Evolutionary conservation across 768 basidiomycete species (phyloP).

Genomic region (Amanita jacksonii): DNA sequence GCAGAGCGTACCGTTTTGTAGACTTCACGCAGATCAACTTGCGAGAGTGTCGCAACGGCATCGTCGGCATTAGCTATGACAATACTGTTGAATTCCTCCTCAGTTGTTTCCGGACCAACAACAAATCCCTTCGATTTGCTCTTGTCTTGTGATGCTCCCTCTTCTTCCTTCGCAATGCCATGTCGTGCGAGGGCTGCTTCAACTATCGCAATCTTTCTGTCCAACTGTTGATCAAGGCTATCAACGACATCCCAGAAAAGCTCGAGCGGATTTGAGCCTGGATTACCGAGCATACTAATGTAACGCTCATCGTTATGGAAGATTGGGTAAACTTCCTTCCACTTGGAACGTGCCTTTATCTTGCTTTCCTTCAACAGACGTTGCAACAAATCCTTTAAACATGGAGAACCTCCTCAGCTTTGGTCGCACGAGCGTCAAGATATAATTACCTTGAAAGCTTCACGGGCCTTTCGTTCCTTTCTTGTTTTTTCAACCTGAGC

Average conservation of each 20-base stretch:
- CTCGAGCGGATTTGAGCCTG: slow-evolving; percentile 91
- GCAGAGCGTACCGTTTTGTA: slow-evolving; percentile 48
- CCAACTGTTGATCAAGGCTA: slow-evolving; percentile 75
- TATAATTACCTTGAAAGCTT: slow-evolving; percentile 69
- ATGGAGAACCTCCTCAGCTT: neutral
- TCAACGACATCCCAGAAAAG: slow-evolving; percentile 95
- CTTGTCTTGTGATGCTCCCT: slow-evolving; percentile 12
- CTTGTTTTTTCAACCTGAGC: slow-evolving; percentile 76
- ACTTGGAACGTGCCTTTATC: slow-evolving; percentile 78
- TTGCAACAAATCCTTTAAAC: slow-evolving; percentile 54
- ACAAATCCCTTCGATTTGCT: slow-evolving; percentile 25
- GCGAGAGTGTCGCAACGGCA: slow-evolving; percentile 33
- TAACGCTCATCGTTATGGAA: slow-evolving; percentile 80
- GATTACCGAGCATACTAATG: slow-evolving; percentile 78
- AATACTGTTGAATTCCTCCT: slow-evolving; percentile 51
- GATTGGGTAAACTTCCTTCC: slow-evolving; percentile 80
- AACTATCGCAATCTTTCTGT: slow-evolving; percentile 63
- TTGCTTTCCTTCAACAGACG: slow-evolving; percentile 57
- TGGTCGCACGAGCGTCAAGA: neutral
- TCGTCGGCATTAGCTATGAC: slow-evolving; percentile 50
- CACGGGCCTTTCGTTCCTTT: slow-evolving; percentile 81
- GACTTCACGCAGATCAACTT: slow-evolving; percentile 46
- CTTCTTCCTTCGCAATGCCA: slow-evolving; percentile 28
- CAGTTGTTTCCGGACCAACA: slow-evolving; percentile 48
- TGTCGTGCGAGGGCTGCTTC: slow-evolving; percentile 49